Percentiles rank a stretch among this genome's conserved stretches.
Conservation (phyloP, 176 grass and related monocot genomes). For the Eleusine coracana region DNA sequence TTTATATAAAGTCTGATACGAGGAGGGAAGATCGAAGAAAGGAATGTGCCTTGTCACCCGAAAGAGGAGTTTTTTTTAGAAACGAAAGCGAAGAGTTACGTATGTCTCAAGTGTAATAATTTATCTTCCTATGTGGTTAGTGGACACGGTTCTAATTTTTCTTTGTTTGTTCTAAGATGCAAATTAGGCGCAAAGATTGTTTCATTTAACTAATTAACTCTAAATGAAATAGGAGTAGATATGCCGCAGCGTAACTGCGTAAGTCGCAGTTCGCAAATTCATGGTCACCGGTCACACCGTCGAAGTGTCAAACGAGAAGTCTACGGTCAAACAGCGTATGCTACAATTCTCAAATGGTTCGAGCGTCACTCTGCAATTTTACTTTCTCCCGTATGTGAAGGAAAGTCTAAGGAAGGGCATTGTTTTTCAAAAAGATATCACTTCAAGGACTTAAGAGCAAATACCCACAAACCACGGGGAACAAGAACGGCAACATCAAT, state of each 20-base stretch:
- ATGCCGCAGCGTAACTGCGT: background rate
- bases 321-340: background rate
- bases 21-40: background rate
- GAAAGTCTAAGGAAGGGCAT: background rate
- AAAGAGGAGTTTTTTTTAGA: background rate
- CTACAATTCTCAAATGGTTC: rapidly evolving
- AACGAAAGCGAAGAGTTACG: background rate
- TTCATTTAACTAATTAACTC: no score
- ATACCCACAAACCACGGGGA: background rate
- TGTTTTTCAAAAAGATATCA: background rate
- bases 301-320: background rate
- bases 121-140: no score
- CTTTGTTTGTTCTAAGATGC: no score
- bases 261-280: no score
- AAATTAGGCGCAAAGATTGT: no score
- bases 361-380: background rate
- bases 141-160: no score
- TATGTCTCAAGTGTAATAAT: background rate
- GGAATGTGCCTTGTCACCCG: background rate
- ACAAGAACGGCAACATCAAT: background rate
- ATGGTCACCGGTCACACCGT: background rate
- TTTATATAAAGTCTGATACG: no score
- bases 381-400: background rate
- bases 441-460: background rate
- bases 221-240: no score